Conservation (phyloP, 2,329 filamentous ascomycete species). For the Aspergillus tamarii region DNA sequence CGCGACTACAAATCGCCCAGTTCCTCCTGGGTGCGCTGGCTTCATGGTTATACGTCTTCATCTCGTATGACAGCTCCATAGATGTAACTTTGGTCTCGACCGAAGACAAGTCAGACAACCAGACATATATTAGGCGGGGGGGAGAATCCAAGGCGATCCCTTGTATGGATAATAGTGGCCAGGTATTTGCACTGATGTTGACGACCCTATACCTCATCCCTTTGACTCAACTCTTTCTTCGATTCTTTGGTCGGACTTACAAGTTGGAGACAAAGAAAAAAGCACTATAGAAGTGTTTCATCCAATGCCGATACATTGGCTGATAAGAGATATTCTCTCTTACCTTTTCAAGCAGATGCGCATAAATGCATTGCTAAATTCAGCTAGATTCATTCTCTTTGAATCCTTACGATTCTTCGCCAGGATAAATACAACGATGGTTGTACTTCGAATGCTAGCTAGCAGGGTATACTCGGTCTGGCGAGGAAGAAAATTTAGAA, state of each 20-base stretch:
- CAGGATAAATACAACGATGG: no score
- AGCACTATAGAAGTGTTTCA: background rate
- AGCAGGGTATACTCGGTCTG: no score
- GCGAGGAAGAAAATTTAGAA: no score
- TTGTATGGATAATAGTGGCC: background rate
- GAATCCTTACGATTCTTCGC: no score
- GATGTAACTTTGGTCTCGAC: background rate
- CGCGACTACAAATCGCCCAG: background rate
- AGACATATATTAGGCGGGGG: background rate
- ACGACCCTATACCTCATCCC: background rate
- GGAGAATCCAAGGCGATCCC: background rate
- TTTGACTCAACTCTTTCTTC: background rate
- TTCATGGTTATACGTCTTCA: background rate
- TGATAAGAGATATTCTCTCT: no score
- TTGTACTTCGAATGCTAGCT: no score
- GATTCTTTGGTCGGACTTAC: background rate
- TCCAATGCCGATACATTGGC: rapidly evolving
- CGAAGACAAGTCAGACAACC: background rate
- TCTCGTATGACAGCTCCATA: background rate
- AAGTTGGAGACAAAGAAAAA: background rate
- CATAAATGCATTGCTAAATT: background rate
- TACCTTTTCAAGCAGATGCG: background rate
- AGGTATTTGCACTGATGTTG: background rate
- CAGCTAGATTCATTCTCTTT: no score
- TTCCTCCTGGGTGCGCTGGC: background rate